Evolutionary conservation across 2,329 filamentous ascomycete genomes (phyloP).

Genomic region (Calonectria pseudoturangicola): DNA sequence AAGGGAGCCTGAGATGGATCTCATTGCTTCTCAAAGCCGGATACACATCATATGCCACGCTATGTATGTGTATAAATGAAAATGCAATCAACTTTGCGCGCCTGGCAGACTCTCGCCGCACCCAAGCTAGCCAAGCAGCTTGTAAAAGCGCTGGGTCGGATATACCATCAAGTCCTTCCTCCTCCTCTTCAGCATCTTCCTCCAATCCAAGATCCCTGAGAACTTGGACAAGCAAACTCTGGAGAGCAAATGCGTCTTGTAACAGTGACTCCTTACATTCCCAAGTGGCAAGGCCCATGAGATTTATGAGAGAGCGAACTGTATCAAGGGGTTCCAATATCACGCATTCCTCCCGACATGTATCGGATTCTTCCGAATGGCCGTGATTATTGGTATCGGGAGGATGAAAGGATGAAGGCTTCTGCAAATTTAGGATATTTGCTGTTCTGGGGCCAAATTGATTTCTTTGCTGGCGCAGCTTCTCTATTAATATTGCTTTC

Average conservation of each 20-base stretch:
- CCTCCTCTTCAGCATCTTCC: constrained; percentile 47
- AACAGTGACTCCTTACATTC: constrained; percentile 58
- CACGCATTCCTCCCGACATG: neutral
- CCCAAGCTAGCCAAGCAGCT: constrained; percentile 57
- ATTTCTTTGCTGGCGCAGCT: constrained; percentile 50
- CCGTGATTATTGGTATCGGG: neutral
- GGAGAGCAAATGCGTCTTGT: constrained; percentile 60
- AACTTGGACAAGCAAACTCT: constrained; percentile 58
- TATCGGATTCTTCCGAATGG: neutral
- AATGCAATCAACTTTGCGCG: constrained; percentile 62
- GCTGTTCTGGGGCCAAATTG: constrained; percentile 51
- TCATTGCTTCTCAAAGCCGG: constrained; percentile 61
- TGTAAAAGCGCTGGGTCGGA: constrained; percentile 13
- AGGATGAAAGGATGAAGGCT: neutral
- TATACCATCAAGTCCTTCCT: neutral
- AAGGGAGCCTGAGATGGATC: constrained; percentile 59
- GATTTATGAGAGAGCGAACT: constrained; percentile 58
- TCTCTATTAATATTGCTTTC: constrained; percentile 58
- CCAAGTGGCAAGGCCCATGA: constrained; percentile 64
- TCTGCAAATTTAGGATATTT: constrained; percentile 47
- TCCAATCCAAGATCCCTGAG: constrained; percentile 59
- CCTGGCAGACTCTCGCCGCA: constrained; percentile 57
- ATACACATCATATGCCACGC: constrained; percentile 62
- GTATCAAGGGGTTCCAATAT: constrained; percentile 59
- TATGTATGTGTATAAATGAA: constrained; percentile 62